Conservation (phyloP, 2,329 filamentous ascomycete genomes). For the Talaromyces atroroseus region DNA sequence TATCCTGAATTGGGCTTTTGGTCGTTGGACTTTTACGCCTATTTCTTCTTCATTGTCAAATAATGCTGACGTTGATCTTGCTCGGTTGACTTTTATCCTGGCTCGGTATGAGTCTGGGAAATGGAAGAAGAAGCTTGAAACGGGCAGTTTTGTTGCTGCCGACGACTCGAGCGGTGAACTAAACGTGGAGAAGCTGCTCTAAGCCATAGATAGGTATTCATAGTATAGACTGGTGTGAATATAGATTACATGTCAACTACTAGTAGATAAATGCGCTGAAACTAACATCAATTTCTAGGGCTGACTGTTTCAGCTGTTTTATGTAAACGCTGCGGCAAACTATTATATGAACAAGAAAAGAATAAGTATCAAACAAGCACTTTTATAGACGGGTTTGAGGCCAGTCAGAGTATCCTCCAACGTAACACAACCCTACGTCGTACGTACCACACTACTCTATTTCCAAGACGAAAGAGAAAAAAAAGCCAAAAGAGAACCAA, state of each 20-base stretch:
- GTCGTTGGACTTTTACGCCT: slow-evolving; percentile 83
- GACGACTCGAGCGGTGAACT: slow-evolving; percentile 20
- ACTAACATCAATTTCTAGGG: not conserved
- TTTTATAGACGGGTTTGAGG: not conserved
- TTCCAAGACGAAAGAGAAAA: not conserved
- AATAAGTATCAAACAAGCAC: no score
- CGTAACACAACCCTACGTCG: not conserved
- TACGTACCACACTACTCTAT: not conserved
- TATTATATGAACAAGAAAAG: not conserved
- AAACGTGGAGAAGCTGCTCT: slow-evolving; percentile 32
- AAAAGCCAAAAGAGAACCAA: not conserved
- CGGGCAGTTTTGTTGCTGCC: slow-evolving; percentile 29
- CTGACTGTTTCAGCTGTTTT: not conserved
- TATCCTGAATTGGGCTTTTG: slow-evolving; percentile 98
- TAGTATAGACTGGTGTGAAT: not conserved
- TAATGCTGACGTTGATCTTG: slow-evolving; percentile 1
- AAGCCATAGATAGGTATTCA: not conserved
- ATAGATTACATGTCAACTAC: not conserved
- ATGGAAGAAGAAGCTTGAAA: slow-evolving; percentile 46
- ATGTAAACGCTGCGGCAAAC: not conserved
- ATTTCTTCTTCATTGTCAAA: slow-evolving; percentile 21
- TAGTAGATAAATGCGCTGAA: not conserved
- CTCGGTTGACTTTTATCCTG: slow-evolving; percentile 43
- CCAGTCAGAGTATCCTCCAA: not conserved
- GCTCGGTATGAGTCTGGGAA: slow-evolving; percentile 44